Percentiles rank a stretch among this genome's conserved stretches.
phyloP scores from a whole-genome alignment of 202 grass and related monocot genomes.

The Schoenoplectus tabernaemontani region DNA sequence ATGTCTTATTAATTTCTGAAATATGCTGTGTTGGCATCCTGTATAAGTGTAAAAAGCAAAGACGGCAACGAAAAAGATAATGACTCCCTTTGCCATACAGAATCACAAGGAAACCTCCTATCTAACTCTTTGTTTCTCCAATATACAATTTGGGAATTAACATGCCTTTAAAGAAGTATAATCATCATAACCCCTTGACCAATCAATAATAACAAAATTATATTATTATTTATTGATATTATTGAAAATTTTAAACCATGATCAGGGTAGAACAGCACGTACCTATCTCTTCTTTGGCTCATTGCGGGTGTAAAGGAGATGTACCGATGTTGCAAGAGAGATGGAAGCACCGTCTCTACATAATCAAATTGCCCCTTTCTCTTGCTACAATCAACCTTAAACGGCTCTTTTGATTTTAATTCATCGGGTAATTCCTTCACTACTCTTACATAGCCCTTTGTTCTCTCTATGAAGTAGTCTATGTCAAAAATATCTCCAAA shows the following conservation, averaged over 20 bases:
- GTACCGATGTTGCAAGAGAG: conserved; percentile 61
- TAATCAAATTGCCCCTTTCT: conserved; percentile 80
- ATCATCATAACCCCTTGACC: too few species aligned
- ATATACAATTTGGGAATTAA: not conserved
- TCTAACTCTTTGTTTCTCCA: not conserved
- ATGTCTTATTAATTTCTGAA: not conserved
- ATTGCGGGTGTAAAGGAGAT: conserved; percentile 76
- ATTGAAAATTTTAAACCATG: not conserved
- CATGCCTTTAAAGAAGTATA: not conserved
- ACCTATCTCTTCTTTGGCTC: conserved; percentile 94
- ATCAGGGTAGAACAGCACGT: conserved; percentile 14
- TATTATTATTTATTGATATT: not conserved
- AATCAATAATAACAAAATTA: too few species aligned
- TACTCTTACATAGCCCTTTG: conserved; percentile 67
- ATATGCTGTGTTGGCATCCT: not conserved
- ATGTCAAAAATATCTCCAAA: conserved; percentile 93
- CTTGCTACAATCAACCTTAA: conserved; percentile 83
- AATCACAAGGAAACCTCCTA: not conserved
- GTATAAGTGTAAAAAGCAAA: not conserved
- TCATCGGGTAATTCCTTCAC: conserved; percentile 63
- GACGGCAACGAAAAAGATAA: not conserved
- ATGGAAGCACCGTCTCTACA: conserved; percentile 55
- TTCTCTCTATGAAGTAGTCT: conserved; percentile 86
- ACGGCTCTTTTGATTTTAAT: conserved; percentile 66
- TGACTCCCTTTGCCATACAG: not conserved